Base-by-base conservation (phyloP, 345 rosid species). In the Nasturtium officinale region DNA sequence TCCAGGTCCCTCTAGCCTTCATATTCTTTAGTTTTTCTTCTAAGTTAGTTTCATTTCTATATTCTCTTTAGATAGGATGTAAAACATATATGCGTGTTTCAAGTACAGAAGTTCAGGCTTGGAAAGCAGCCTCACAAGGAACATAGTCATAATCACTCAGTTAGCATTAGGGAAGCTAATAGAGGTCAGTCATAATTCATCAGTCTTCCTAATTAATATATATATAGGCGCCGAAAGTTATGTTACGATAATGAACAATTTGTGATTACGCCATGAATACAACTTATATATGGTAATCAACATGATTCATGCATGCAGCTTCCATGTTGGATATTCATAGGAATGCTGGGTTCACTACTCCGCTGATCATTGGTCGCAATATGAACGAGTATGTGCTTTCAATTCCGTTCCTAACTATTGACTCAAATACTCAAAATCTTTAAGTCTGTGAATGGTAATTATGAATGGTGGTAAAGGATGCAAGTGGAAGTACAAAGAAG, bases 401-500 rank as follows among this genome's bases (percentile, higher is more conserved):
- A 29, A 13, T n/a, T 60, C 77, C 32, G 65, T 29, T 38, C 43
- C 16, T 26, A 46, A 57, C 23, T 69, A 60, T 63, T 70, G 42
- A 71, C 43, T 77, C 65, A 13, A 23, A 26, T 26, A 59, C 26
- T 17, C 8, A 16, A 59, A 47, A 38, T 25, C 18, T 58, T 38
- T 60, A 61, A 11, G 60, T 72, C 16, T 30, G 9, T 2, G 17
- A 62, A 64, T 65, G 51, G 58, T 55, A 23, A 23, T 23, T 23
- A 54, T 73, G 56, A 23, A 63, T 62, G 69, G 45, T 64, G 6
- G 20, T 60, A 38, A 75, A 84, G 92, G 64, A 86, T 81, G 46
- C 94, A 91, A 71, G 89, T 91, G 90, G 97, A 91, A 81, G 88
- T 89, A 67, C 85, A 91, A 74, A 89, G 92, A 76, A 89, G 85